Percentiles rank a stretch among this genome's conserved stretches.
These are phyloP conservation scores for Allomyces javanicus DNA, from an alignment of 192 early-diverging fungal species.

Conservation along the genomic window DNA sequence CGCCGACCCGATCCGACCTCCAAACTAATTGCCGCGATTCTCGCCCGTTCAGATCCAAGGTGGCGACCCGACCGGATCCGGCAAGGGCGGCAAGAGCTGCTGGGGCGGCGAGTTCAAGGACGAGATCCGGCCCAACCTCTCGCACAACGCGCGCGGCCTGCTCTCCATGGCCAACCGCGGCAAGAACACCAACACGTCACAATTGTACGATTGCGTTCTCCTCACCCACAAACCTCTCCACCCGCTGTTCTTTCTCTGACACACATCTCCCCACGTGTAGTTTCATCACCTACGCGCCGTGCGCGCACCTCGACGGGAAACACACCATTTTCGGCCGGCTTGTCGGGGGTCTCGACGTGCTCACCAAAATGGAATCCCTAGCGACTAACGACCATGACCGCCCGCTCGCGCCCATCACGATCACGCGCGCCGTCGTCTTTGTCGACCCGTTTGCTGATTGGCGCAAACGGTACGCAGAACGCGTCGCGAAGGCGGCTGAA, in stretches of 20 bases:
- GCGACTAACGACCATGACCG: constrained; percentile 50
- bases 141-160: constrained; percentile 62
- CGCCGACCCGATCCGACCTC: neutral
- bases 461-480: constrained; percentile 18
- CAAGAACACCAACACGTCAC: constrained; percentile 72
- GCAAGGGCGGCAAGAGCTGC: constrained; percentile 21
- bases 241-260: neutral
- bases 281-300: constrained; percentile 26
- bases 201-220: constrained; percentile 18
- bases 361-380: constrained; percentile 58
- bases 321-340: constrained; percentile 89
- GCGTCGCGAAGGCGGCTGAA: neutral
- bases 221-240: no score
- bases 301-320: constrained; percentile 40
- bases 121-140: constrained; percentile 39
- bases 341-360: constrained; percentile 64
- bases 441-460: constrained; percentile 73
- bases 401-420: constrained; percentile 49
- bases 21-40: constrained; percentile 4
- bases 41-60: constrained; percentile 4
- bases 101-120: constrained; percentile 43
- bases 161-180: constrained; percentile 94
- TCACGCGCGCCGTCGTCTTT: constrained; percentile 50
- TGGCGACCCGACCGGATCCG: constrained; percentile 32
- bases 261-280: constrained; percentile 5